Evolutionary conservation across 2,329 filamentous ascomycete species (phyloP).

Genomic region (Madurella mycetomatis): DNA sequence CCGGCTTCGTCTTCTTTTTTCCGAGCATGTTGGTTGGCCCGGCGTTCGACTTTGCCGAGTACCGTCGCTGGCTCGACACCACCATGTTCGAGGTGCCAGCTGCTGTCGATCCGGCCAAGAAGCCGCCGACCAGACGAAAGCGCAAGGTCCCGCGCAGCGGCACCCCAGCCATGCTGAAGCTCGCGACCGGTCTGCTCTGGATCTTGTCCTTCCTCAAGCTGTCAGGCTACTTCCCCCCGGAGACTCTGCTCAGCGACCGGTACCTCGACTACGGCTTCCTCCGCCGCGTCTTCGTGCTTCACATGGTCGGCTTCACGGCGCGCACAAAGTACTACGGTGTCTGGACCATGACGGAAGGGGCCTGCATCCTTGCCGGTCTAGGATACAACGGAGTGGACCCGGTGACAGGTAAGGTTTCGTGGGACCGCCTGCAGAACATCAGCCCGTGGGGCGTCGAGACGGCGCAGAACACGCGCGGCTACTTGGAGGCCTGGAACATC

Average conservation of each 20-base stretch:
- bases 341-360: slow-evolving; percentile 88
- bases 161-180: slow-evolving; percentile 76
- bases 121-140: slow-evolving; percentile 80
- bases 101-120: slow-evolving; percentile 77
- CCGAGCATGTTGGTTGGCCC: slow-evolving; percentile 85
- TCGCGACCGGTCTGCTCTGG: slow-evolving; percentile 69
- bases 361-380: slow-evolving; percentile 88
- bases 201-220: slow-evolving; percentile 74
- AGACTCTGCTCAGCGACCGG: slow-evolving; percentile 58
- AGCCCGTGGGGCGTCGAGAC: slow-evolving; percentile 79
- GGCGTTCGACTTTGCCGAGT: slow-evolving; percentile 92
- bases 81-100: slow-evolving; percentile 87
- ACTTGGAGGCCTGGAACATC: slow-evolving; percentile 94
- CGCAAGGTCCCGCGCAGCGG: slow-evolving; percentile 89
- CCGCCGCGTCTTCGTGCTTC: slow-evolving; percentile 70
- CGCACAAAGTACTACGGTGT: slow-evolving; percentile 96
- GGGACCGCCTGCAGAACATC: slow-evolving; percentile 88
- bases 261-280: slow-evolving; percentile 66
- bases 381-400: slow-evolving; percentile 92
- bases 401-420: slow-evolving; percentile 76
- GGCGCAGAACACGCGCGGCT: slow-evolving; percentile 90
- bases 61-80: slow-evolving; percentile 86
- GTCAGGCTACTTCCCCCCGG: slow-evolving; percentile 59
- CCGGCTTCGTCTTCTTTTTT: slow-evolving; percentile 93
- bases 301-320: slow-evolving; percentile 77